Evolutionary conservation across 495 filamentous ascomycete genomes (phyloP), one percentile per base, ranked within the genome.

Genomic region (Lophiostoma macrostomum): DNA sequence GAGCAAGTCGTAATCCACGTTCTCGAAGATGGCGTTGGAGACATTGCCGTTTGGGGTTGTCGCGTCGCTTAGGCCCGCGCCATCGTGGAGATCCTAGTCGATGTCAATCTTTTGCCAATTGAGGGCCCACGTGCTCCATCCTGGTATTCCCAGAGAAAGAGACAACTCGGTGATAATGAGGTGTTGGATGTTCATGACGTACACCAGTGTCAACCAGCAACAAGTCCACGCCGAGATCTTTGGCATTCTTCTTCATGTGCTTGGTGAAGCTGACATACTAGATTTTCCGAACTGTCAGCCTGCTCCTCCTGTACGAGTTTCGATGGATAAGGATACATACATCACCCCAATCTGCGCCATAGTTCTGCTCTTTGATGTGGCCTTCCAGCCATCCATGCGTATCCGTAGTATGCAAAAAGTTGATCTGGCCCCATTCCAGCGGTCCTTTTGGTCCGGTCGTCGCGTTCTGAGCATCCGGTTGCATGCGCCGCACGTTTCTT

Each of bases 341-440:
- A n/a, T 98, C 93, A 25, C 93, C 93, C 86, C 93, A 96, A 67
- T 97, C 93, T 24, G 89, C 93, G 13, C 88, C 91, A 68, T 89
- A 98, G 25, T 73, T 74, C 49, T 65, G 63, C 53, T 74, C 65
- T 49, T 74, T 73, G 45, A 72, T 59, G 58, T 73, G 72, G 11
- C 71, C 73, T 61, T 74, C 73, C 2, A 72, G 64, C 73, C 73
- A 75, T 12, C 73, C 73, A 60, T 76, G 73, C 8, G 67, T 71
- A 48, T 75, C 73, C 1, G 71, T 74, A 1, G 71, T 76, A 36
- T 75, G 73, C 13, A 75, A 55, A 39, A 75, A 71, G 44, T 76
- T 76, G 40, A 76, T 51, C 50, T 75, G 65, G 18, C 73, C 73
- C 71, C 73, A 76, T 60, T 68, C 66, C 53, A 76, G 28, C 24